Evolutionary conservation across 192 early-diverging fungal species (phyloP).

Genomic region (Globomyces pollinis-pini): DNA sequence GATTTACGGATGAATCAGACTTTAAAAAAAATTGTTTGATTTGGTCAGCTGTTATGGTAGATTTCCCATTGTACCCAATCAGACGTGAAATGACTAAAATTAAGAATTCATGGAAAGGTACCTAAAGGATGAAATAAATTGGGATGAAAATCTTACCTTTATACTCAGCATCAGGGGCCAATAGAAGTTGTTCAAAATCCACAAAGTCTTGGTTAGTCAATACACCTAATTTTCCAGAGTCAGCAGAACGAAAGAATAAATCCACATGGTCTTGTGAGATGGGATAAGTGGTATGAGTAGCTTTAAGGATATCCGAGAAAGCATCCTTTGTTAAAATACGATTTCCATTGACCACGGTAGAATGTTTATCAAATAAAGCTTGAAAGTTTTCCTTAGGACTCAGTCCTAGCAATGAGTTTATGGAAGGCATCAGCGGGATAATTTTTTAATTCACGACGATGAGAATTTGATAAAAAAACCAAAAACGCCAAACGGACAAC

Average conservation of each 20-base stretch:
- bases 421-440: too few relatives aligned
- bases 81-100: conserved; percentile 62
- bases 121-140: too few relatives aligned
- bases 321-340: not conserved
- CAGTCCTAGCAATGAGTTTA: too few relatives aligned
- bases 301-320: not conserved
- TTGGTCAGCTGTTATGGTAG: conserved; percentile 58
- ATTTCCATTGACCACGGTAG: too few relatives aligned
- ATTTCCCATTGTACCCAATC: conserved; percentile 52
- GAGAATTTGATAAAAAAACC: too few relatives aligned
- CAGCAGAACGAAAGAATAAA: not conserved
- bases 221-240: conserved; percentile 24
- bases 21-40: conserved; percentile 54
- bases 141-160: too few relatives aligned
- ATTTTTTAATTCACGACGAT: too few relatives aligned
- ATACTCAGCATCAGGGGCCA: conserved; percentile 63
- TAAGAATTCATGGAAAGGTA: too few relatives aligned
- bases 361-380: too few relatives aligned
- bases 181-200: conserved; percentile 51
- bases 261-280: conserved; percentile 1
- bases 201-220: conserved; percentile 55
- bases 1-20: conserved; percentile 39
- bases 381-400: too few relatives aligned
- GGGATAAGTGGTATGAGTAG: not conserved
- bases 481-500: too few relatives aligned